Evolutionary conservation across 2,329 filamentous ascomycete genomes (phyloP).

Genomic region (Tolypocladium ovalisporum): DNA sequence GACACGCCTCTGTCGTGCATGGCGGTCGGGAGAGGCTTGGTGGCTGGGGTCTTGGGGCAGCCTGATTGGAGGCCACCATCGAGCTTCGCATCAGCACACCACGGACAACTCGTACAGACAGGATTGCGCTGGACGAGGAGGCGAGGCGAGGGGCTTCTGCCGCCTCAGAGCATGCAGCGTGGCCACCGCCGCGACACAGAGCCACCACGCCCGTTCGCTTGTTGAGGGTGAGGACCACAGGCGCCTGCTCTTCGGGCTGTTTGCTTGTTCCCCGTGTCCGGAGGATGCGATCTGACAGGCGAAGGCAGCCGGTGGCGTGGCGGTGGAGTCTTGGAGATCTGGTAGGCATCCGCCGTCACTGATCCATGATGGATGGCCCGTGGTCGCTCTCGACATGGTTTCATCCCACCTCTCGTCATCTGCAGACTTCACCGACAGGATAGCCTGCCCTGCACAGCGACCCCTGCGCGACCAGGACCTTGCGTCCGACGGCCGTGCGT

Average conservation of each 20-base stretch:
- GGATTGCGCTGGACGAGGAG: not conserved
- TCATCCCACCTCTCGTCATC: not conserved
- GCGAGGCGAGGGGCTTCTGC: no score
- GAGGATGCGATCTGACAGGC: not conserved
- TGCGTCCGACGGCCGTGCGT: no score
- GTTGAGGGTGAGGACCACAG: no score
- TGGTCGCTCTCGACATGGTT: not conserved
- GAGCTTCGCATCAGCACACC: not conserved
- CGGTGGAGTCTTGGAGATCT: not conserved
- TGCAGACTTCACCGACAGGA: not conserved
- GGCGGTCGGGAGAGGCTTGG: conserved; percentile 3
- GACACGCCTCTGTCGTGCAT: no score
- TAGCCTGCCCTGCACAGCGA: not conserved
- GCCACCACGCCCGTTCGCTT: no score
- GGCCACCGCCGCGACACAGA: not conserved
- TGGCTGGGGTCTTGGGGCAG: not conserved
- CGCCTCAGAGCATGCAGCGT: no score
- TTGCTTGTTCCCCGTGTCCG: not conserved
- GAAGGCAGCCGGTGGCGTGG: not conserved
- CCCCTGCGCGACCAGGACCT: not conserved
- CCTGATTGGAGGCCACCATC: conserved; percentile 4
- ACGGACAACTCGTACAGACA: not conserved
- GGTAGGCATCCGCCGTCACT: not conserved
- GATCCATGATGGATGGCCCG: not conserved
- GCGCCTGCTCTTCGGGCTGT: not conserved